Evolutionary conservation across 2,329 filamentous ascomycete species (phyloP).

Genomic region (Alternaria conjuncta): DNA sequence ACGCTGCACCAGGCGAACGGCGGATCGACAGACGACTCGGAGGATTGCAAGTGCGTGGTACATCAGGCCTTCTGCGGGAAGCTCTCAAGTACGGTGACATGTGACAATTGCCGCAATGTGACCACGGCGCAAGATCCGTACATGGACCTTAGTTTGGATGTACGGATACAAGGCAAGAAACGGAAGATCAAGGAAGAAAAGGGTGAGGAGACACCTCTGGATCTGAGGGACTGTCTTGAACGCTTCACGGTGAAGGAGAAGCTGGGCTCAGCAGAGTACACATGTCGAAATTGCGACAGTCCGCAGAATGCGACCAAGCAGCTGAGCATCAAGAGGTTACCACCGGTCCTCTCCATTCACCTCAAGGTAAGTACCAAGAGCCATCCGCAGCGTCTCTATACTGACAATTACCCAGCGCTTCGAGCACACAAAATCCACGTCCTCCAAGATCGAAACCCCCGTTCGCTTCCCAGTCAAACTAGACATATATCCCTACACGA

Average conservation of each 20-base stretch:
- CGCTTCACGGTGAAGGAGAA: slow-evolving; percentile 88
- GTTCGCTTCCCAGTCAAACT: slow-evolving; percentile 86
- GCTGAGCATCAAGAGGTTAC: slow-evolving; percentile 81
- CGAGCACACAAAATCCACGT: slow-evolving; percentile 76
- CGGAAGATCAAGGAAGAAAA: slow-evolving; percentile 55
- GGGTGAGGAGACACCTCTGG: slow-evolving; percentile 45
- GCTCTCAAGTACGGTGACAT: slow-evolving; percentile 87
- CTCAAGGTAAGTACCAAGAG: slow-evolving; percentile 71
- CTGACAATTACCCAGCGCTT: slow-evolving; percentile 60
- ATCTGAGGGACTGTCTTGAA: slow-evolving; percentile 71
- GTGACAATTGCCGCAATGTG: slow-evolving; percentile 81
- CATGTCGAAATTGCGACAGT: slow-evolving; percentile 79
- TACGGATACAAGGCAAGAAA: slow-evolving; percentile 78
- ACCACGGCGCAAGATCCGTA: slow-evolving; percentile 88
- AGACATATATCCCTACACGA: slow-evolving; percentile 91
- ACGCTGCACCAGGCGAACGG: slow-evolving; percentile 83
- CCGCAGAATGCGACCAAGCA: slow-evolving; percentile 81
- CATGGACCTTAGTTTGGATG: slow-evolving; percentile 84
- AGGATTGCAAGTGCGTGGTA: slow-evolving; percentile 82
- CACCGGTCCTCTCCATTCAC: slow-evolving; percentile 89
- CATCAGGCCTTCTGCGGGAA: slow-evolving; percentile 96
- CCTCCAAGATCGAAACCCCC: slow-evolving; percentile 85
- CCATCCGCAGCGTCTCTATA: background rate
- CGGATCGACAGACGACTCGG: slow-evolving; percentile 53
- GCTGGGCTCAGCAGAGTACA: slow-evolving; percentile 76